Evolutionary conservation across 2,329 filamentous ascomycete genomes (phyloP), one percentile per base, ranked within the genome.

Genomic region (Stemphylium lycopersici): DNA sequence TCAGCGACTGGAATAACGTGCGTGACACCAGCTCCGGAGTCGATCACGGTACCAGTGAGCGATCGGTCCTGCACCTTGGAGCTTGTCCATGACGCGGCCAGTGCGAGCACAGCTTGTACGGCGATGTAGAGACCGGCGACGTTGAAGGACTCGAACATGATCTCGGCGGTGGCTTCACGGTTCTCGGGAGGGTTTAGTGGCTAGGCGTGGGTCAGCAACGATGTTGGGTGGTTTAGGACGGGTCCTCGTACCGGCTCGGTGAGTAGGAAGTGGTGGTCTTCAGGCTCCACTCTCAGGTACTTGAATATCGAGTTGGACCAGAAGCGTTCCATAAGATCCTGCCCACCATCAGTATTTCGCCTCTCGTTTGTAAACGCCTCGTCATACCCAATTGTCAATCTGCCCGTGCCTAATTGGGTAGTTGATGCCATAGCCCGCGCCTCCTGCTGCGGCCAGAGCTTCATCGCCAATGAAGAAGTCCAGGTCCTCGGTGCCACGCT

Each of bases 261-360:
- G 56, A 99, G 87, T 59, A 99, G 87, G 78, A 99, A 99, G 81
- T 96, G 93, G 78, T 99, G 95, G 75, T 99, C 95, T 80, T 99
- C 95, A 26, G 95, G 95, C 79, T 99, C 95, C 65, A 99, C 95
- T 69, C 95, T 87, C 48, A 99, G 85, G 74, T 99, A 99, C 78
- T 99, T 99, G 86, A 99, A 99, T 80, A 99, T 99, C 61, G 95
- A 99, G 81, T 98, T 98, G 65, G 96, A 98, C 95, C 95, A 99
- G 81, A 98, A 99, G 61, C 95, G 89, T 78, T 99, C 95, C 95
- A 99, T 99, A 71, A 97, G 91, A 79, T 99, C 95, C 90, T 95
- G 49, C 58, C 29, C 40, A 33, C 13, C 34, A 52, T 71, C 42
- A 69, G 62, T 43, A 57, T 33, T 15, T n/a, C 22, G 12, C 15